Conservation (phyloP, 2,329 filamentous ascomycete species). For the Cylindrodendrum hubeiense region DNA sequence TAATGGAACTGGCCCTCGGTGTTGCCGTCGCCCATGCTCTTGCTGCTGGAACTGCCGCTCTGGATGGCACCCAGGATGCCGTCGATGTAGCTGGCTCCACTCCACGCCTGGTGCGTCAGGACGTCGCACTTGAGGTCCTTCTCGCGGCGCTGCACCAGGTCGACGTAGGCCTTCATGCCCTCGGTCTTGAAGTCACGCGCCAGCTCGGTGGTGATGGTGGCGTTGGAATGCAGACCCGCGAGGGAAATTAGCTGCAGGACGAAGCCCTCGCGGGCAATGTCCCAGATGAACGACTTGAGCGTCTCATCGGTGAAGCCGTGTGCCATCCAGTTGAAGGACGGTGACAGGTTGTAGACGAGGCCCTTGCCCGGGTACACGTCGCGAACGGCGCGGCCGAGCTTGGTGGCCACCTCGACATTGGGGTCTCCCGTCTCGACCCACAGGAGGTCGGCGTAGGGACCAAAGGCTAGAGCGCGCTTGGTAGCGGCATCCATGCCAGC, state of each 20-base stretch:
- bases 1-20: slow-evolving; percentile 79
- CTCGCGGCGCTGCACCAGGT: slow-evolving; percentile 88
- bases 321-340: slow-evolving; percentile 98
- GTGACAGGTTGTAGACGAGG: slow-evolving; percentile 95
- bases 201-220: slow-evolving; percentile 77
- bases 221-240: slow-evolving; percentile 75
- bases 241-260: slow-evolving; percentile 76
- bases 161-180: slow-evolving; percentile 98
- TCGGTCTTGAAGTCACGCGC: slow-evolving; percentile 86
- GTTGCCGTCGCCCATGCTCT: slow-evolving; percentile 95
- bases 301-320: slow-evolving; percentile 89
- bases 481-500: slow-evolving; percentile 88
- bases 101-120: slow-evolving; percentile 94
- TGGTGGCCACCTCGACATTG: slow-evolving; percentile 79
- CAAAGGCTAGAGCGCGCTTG: slow-evolving; percentile 92
- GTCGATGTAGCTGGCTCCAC: slow-evolving; percentile 79
- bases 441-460: slow-evolving; percentile 91
- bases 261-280: slow-evolving; percentile 90
- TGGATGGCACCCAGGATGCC: slow-evolving; percentile 91
- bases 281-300: slow-evolving; percentile 95
- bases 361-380: slow-evolving; percentile 80
- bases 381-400: slow-evolving; percentile 83
- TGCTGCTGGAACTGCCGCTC: slow-evolving; percentile 88
- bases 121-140: slow-evolving; percentile 93
- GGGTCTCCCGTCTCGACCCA: slow-evolving; percentile 98